These are phyloP conservation scores for Psidium friedrichsthalianum DNA, from an alignment of 345 rosid genomes.

Conservation along the genomic window DNA sequence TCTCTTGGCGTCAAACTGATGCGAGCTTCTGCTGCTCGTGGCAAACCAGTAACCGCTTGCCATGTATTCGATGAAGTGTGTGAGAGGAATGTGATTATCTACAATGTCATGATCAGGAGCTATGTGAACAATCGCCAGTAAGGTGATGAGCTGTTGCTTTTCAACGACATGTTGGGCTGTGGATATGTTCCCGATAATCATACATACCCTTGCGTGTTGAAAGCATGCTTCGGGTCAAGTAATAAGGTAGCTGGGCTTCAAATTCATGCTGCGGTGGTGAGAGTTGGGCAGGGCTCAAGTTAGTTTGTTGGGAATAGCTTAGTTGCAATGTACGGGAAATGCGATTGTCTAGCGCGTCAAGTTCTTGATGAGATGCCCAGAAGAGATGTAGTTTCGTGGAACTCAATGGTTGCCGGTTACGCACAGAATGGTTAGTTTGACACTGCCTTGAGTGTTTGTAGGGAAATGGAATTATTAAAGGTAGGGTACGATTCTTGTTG, in stretches of 20 bases:
- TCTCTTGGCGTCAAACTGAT: not conserved
- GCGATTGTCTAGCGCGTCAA: conserved; percentile 19
- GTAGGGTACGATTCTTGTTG: conserved; percentile 11
- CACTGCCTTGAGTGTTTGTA: conserved; percentile 35
- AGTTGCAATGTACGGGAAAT: conserved; percentile 37
- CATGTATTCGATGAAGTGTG: conserved; percentile 1
- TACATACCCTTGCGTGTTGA: conserved; percentile 3
- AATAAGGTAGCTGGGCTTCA: not conserved
- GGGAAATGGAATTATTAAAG: conserved; percentile 25
- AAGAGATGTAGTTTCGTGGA: conserved; percentile 43
- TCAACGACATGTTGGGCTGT: not conserved
- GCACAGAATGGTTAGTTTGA: conserved; percentile 38
- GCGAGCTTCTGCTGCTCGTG: conserved; percentile 1
- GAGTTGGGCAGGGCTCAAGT: conserved; percentile 12
- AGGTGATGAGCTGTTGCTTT: not conserved
- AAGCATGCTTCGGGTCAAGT: conserved; percentile 1
- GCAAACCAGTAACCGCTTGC: not conserved
- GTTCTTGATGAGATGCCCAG: conserved; percentile 30
- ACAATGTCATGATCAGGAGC: conserved; percentile 7
- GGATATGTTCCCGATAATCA: conserved; percentile 2
- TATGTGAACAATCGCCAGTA: not conserved
- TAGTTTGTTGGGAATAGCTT: conserved; percentile 32
- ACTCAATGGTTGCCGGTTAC: conserved; percentile 46
- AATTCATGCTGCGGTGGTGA: conserved; percentile 1
- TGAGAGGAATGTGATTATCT: conserved; percentile 3